Percentiles rank a stretch among this genome's conserved stretches.
phyloP scores from a whole-genome alignment of 208 protist genomes.

The Leptomonas pyrrhocoris region DNA sequence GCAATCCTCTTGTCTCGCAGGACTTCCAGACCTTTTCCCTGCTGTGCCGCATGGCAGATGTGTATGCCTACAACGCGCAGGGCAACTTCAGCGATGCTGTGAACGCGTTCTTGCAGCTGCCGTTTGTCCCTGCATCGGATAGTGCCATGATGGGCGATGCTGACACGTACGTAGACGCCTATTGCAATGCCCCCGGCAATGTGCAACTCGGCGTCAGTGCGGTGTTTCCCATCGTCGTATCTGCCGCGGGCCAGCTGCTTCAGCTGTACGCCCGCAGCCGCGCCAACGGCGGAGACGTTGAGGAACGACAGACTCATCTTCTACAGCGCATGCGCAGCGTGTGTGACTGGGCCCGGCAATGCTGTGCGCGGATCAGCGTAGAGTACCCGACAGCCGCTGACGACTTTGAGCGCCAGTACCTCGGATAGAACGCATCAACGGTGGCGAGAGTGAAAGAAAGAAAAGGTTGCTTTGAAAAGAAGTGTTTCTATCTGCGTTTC shows the following conservation, averaged over 20 bases:
- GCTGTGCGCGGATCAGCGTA: conserved; percentile 41
- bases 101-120: conserved; percentile 48
- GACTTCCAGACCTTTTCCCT: conserved; percentile 34
- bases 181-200: conserved; percentile 31
- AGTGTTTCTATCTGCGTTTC: too few relatives aligned
- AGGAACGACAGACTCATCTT: conserved; percentile 29
- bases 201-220: conserved; percentile 39
- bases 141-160: conserved; percentile 30
- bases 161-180: conserved; percentile 31
- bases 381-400: conserved; percentile 40
- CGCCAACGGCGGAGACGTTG: conserved; percentile 24
- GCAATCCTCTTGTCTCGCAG: conserved; percentile 13
- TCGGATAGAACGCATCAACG: conserved; percentile 19
- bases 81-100: conserved; percentile 52
- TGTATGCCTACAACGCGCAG: conserved; percentile 40
- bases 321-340: conserved; percentile 57
- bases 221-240: conserved; percentile 39
- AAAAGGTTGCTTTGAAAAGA: too few relatives aligned
- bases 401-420: conserved; percentile 48
- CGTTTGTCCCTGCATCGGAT: conserved; percentile 53
- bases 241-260: conserved; percentile 26
- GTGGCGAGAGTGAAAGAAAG: not conserved
- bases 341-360: conserved; percentile 58
- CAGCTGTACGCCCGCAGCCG: conserved; percentile 24
- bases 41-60: conserved; percentile 68